phyloP scores from a whole-genome alignment of 768 basidiomycete genomes.

The Gloeopeniophorella convolvens region DNA sequence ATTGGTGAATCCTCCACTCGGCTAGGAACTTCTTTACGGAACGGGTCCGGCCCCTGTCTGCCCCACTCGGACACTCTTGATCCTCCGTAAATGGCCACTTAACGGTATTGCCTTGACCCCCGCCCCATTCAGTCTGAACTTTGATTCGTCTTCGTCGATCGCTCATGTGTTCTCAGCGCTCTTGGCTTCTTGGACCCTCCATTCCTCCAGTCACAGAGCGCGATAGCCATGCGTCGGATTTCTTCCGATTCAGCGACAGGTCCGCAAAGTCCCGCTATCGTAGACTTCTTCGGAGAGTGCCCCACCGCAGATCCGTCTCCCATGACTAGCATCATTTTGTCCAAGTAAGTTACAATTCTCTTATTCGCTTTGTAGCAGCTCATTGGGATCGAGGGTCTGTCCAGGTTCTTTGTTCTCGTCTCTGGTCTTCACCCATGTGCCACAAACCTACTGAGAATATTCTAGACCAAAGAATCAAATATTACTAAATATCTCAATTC shows the following conservation, averaged over 20 bases:
- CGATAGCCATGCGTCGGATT: background rate
- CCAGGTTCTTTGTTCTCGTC: no score
- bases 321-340: constrained; percentile 6
- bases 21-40: constrained; percentile 9
- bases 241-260: background rate
- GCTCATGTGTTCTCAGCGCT: background rate
- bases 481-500: no score
- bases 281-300: constrained; percentile 1
- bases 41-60: constrained; percentile 3
- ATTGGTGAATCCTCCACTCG: constrained; percentile 3
- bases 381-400: no score
- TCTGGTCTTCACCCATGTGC: no score
- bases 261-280: background rate
- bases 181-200: background rate
- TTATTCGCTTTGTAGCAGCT: no score
- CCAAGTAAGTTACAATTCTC: no score
- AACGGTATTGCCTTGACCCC: constrained; percentile 6
- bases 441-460: no score
- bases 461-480: no score
- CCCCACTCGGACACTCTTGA: background rate
- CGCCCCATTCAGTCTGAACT: constrained; percentile 6
- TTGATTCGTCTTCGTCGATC: constrained; percentile 9
- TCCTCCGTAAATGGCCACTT: constrained; percentile 5
- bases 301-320: background rate
- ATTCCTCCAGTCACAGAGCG: background rate